A percentile compares a stretch with the other conserved stretches of the same genome.
Evolutionary conservation across 495 filamentous ascomycete species (phyloP).

Genomic region (Aspergillus ellipticus): DNA sequence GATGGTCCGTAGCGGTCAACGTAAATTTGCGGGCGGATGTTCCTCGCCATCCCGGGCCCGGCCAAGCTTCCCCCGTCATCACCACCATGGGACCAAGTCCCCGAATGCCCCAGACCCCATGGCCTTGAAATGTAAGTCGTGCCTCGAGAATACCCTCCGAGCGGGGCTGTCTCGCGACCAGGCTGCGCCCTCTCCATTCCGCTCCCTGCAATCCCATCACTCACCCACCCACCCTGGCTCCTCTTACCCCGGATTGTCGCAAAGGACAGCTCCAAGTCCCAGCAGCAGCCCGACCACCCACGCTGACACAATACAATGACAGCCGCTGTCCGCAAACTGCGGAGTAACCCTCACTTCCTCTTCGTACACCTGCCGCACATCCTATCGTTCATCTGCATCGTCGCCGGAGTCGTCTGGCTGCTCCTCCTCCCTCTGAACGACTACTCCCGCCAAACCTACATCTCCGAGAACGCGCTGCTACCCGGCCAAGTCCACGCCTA

Average conservation of each 20-base stretch:
- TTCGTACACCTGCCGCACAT: conserved; percentile 39
- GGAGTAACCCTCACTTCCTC: conserved; percentile 40
- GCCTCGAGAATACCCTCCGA: not conserved
- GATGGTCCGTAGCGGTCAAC: conserved; percentile 25
- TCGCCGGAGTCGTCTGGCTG: conserved; percentile 89
- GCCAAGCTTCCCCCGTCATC: conserved; percentile 1
- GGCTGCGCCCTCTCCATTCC: not conserved
- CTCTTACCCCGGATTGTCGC: conserved; percentile 18
- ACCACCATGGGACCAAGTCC: conserved; percentile 15
- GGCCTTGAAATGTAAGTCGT: conserved; percentile 42
- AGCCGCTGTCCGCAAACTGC: conserved; percentile 44
- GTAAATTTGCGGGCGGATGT: conserved; percentile 20
- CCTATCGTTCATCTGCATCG: conserved; percentile 78
- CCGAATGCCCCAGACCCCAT: conserved; percentile 28
- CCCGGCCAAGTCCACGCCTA: conserved; percentile 97
- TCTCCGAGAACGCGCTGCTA: conserved; percentile 94
- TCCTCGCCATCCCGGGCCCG: not conserved
- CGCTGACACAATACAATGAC: conserved; percentile 20
- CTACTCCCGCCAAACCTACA: conserved; percentile 90
- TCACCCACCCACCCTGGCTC: not conserved
- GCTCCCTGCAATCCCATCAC: not conserved
- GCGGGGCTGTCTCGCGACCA: not conserved
- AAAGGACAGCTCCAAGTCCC: conserved; percentile 20
- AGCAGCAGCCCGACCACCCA: conserved; percentile 9
- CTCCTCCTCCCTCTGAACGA: conserved; percentile 88